phyloP scores from a whole-genome alignment of 352 stramenopile species.

The Phytopythium sindhum region DNA sequence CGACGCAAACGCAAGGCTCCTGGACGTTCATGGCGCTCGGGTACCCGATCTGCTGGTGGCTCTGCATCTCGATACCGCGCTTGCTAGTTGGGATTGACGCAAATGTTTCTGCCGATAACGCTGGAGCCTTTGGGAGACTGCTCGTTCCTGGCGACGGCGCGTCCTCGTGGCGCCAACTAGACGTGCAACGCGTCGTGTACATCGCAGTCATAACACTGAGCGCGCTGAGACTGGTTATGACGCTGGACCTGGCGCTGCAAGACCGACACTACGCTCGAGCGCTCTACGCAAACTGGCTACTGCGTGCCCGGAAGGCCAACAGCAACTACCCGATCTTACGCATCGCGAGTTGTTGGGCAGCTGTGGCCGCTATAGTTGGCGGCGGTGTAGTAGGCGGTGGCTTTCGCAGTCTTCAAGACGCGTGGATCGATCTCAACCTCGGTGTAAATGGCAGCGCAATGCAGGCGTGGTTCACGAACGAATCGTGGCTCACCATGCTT shows the following conservation, averaged over 20 bases:
- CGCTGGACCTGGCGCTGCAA: constrained; percentile 43
- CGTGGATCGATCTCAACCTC: constrained; percentile 25
- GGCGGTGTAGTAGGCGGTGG: constrained; percentile 26
- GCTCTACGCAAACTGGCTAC: constrained; percentile 29
- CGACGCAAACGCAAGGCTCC: constrained; percentile 33
- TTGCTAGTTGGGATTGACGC: constrained; percentile 3
- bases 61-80: constrained; percentile 12
- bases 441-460: constrained; percentile 4
- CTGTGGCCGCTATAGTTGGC: constrained; percentile 15
- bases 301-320: constrained; percentile 23
- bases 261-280: constrained; percentile 22
- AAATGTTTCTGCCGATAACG: not conserved
- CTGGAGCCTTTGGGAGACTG: constrained; percentile 1
- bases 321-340: constrained; percentile 18
- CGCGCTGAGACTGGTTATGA: constrained; percentile 33
- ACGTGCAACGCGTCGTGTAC: constrained; percentile 29
- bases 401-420: constrained; percentile 17
- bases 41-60: constrained; percentile 36
- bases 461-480: constrained; percentile 29
- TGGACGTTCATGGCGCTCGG: constrained; percentile 46
- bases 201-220: constrained; percentile 36
- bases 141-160: constrained; percentile 7
- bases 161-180: constrained; percentile 18
- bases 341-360: constrained; percentile 23
- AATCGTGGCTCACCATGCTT: constrained; percentile 35